Evolutionary conservation across 805 yeast genomes (phyloP).

Genomic region (Starmerella ratchasimensis): DNA sequence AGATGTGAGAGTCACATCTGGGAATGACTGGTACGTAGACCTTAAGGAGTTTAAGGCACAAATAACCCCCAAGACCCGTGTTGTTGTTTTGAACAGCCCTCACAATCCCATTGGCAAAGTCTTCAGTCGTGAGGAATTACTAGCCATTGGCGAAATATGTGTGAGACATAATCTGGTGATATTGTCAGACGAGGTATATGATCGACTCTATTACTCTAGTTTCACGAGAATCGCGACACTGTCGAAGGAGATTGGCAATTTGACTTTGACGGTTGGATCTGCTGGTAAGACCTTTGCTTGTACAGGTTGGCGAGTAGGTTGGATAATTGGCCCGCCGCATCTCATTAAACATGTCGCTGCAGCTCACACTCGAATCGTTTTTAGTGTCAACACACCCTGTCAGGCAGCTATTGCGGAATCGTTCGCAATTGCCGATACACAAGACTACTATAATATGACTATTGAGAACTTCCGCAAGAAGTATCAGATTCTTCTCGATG

Average conservation of each 20-base stretch:
- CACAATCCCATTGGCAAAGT: slow-evolving; percentile 95
- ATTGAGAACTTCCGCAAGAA: slow-evolving; percentile 56
- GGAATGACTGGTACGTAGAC: slow-evolving; percentile 78
- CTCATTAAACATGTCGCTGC: slow-evolving; percentile 65
- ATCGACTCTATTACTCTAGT: slow-evolving; percentile 60
- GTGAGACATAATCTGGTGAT: slow-evolving; percentile 72
- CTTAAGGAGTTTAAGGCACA: slow-evolving; percentile 62
- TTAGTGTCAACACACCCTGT: slow-evolving; percentile 77
- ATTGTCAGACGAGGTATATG: slow-evolving; percentile 91
- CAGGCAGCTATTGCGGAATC: slow-evolving; percentile 87
- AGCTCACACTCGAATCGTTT: slow-evolving; percentile 92
- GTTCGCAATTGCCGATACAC: slow-evolving; percentile 43
- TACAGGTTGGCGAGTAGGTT: slow-evolving; percentile 98
- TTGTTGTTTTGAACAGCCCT: slow-evolving; percentile 82
- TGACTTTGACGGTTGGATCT: slow-evolving; percentile 85
- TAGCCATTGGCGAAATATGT: slow-evolving; percentile 64
- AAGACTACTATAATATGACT: slow-evolving; percentile 56
- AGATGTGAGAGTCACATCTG: slow-evolving; percentile 47
- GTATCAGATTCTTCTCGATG: slow-evolving; percentile 55
- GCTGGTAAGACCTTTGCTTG: slow-evolving; percentile 99
- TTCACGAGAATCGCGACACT: slow-evolving; percentile 79
- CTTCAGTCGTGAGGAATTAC: slow-evolving; percentile 61
- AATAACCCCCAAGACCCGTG: slow-evolving; percentile 62
- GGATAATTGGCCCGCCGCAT: slow-evolving; percentile 81
- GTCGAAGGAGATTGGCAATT: slow-evolving; percentile 59